A percentile compares a stretch with the other conserved stretches of the same genome.
Evolutionary conservation across 2,329 filamentous ascomycete genomes (phyloP).

Genomic region (Pyrenochaeta sp.): DNA sequence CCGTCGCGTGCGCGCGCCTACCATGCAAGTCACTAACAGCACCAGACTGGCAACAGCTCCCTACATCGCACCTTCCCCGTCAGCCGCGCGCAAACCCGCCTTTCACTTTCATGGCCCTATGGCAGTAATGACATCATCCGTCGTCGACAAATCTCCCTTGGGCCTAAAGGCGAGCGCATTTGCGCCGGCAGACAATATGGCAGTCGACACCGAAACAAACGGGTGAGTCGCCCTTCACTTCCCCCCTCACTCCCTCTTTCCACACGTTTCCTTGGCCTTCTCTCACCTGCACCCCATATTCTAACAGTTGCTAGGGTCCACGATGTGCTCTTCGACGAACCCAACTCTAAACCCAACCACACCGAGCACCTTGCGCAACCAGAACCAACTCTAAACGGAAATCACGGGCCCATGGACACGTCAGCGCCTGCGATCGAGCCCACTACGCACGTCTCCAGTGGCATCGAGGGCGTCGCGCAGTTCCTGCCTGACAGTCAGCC

Average conservation of each 20-base stretch:
- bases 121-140: slow-evolving; percentile 52
- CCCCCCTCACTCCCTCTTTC: slow-evolving; percentile 10
- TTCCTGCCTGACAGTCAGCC: slow-evolving; percentile 53
- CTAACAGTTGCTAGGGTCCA: slow-evolving; percentile 38
- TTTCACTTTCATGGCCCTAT: slow-evolving; percentile 48
- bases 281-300: slow-evolving; percentile 16
- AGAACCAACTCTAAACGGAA: slow-evolving; percentile 42
- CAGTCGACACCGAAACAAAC: slow-evolving; percentile 63
- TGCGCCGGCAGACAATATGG: slow-evolving; percentile 60
- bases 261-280: slow-evolving; percentile 1
- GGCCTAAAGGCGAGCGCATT: slow-evolving; percentile 62
- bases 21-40: slow-evolving; percentile 24
- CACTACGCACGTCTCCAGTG: slow-evolving; percentile 52
- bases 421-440: slow-evolving; percentile 40
- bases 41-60: slow-evolving; percentile 21
- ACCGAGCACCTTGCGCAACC: slow-evolving; percentile 31
- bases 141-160: slow-evolving; percentile 48
- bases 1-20: slow-evolving; percentile 26
- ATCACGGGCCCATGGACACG: slow-evolving; percentile 32
- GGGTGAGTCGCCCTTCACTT: slow-evolving; percentile 62
- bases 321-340: slow-evolving; percentile 49
- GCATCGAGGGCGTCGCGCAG: slow-evolving; percentile 54
- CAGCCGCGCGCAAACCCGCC: slow-evolving; percentile 34
- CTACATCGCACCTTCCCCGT: slow-evolving; percentile 12
- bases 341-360: slow-evolving; percentile 26